phyloP scores from a whole-genome alignment of 2,329 filamentous ascomycete genomes.

The Monilinia polystroma region DNA sequence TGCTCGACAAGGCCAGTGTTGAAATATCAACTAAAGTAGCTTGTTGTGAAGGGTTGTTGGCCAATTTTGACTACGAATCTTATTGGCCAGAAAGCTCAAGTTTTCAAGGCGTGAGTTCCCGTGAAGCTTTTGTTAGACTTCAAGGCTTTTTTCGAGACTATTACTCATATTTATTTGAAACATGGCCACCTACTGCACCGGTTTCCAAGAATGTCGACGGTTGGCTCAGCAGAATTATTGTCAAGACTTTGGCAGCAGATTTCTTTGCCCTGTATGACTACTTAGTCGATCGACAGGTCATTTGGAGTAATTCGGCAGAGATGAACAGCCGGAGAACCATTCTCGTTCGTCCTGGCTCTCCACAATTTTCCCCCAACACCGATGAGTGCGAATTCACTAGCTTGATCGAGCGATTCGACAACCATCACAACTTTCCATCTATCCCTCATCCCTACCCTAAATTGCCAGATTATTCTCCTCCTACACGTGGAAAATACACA shows the following conservation, averaged over 20 bases:
- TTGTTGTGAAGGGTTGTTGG: constrained; percentile 60
- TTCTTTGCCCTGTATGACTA: constrained; percentile 71
- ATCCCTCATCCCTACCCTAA: constrained; percentile 67
- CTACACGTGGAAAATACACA: constrained; percentile 27
- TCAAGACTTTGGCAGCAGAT: constrained; percentile 59
- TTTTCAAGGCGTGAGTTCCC: constrained; percentile 37
- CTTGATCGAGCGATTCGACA: constrained; percentile 65
- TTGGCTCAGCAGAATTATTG: constrained; percentile 62
- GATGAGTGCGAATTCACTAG: constrained; percentile 62
- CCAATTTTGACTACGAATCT: constrained; percentile 58
- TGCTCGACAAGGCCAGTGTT: constrained; percentile 61
- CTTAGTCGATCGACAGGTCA: constrained; percentile 64
- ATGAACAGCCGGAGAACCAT: constrained; percentile 63
- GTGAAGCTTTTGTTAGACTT: constrained; percentile 56
- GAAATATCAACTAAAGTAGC: constrained; percentile 62
- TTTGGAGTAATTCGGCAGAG: constrained; percentile 64
- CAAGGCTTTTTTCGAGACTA: constrained; percentile 59
- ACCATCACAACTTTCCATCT: constrained; percentile 59
- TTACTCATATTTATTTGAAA: constrained; percentile 56
- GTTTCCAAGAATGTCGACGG: constrained; percentile 48
- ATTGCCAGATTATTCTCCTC: constrained; percentile 54
- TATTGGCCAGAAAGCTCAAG: constrained; percentile 52
- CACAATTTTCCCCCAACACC: constrained; percentile 46
- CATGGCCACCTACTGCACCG: constrained; percentile 57
- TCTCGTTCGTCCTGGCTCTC: constrained; percentile 53